Base-by-base conservation (phyloP, 164 flowering plant species). In the Amborella trichopoda region DNA sequence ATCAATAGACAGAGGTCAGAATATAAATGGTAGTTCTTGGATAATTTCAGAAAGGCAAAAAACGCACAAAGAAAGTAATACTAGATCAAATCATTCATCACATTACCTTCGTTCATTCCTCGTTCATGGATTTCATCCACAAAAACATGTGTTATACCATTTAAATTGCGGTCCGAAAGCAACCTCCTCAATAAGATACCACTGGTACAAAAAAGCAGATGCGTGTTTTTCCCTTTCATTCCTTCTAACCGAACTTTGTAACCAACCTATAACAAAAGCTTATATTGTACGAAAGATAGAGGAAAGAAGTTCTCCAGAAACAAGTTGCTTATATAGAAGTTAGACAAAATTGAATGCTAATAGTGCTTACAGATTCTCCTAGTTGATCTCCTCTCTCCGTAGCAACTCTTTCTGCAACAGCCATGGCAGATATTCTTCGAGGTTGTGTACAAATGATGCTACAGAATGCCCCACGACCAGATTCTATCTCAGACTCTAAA, bases 61-160 rank as follows among this genome's bases (percentile, higher is more conserved):
- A 30, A 0, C 34, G 14, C 11, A 30, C 34, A 8, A 14, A 30
- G 14, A 30, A 9, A 30, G 34, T 30, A 8, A 30, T 8, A 30
- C 34, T 8, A 8, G 34, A n/a, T n/a, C 34, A 30, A 37, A 37
- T 37, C 1, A n/a, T n/a, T n/a, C n/a, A n/a, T 37, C 40, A 37
- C 10, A 16, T 28, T 50, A 93, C 99, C 99, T 82, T 93, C 99
- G 61, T 88, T 93, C 96, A 88, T 93, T 59, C 99, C 99, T 36
- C 99, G 73, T 72, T 93, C 99, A 63, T 93, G 99, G 66, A 93
- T 93, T 71, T 93, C 99, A 80, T 93, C 99, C 40, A 93, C 96
- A 61, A 93, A 93, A 49, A 93, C 99, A 83, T 93, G 99, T 28
- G 95, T 93, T 58, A 88, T 51, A 44, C 99, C 99, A 68, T 72